Evolutionary conservation across 2,329 filamentous ascomycete species (phyloP).

Genomic region (Phialemoniopsis sp.): DNA sequence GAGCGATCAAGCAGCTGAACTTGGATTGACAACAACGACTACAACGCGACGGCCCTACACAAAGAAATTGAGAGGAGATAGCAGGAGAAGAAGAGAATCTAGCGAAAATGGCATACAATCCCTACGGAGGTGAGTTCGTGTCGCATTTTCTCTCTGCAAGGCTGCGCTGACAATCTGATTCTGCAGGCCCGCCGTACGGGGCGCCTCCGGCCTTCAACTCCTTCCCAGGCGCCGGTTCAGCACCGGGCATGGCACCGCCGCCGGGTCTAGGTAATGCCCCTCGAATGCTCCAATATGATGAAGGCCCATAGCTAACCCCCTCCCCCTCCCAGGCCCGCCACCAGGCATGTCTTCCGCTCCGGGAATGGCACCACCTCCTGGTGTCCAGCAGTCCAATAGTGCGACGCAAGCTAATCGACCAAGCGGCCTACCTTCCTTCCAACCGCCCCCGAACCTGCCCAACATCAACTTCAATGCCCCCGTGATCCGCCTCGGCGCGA

Average conservation of each 20-base stretch:
- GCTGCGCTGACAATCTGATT: neutral
- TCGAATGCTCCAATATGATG: neutral
- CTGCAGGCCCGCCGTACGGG: constrained; percentile 57
- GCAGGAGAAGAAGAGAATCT: too few species aligned
- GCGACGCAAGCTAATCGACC: constrained; percentile 74
- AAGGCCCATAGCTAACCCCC: too few species aligned
- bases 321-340: constrained; percentile 54
- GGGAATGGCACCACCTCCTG: constrained; percentile 74
- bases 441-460: constrained; percentile 85
- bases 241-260: constrained; percentile 70
- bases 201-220: constrained; percentile 69
- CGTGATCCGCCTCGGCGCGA: constrained; percentile 85
- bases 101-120: constrained; percentile 52
- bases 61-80: too few species aligned
- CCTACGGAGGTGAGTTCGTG: constrained; percentile 47
- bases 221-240: constrained; percentile 57
- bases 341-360: constrained; percentile 78
- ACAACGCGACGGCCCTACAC: too few species aligned
- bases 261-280: constrained; percentile 69
- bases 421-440: constrained; percentile 79
- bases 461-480: constrained; percentile 98
- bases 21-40: too few species aligned
- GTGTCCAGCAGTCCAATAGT: constrained; percentile 67
- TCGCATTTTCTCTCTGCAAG: neutral
- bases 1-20: too few species aligned